Conservation (phyloP, 2,329 filamentous ascomycete genomes). For the Paramyrothecium sp. region DNA sequence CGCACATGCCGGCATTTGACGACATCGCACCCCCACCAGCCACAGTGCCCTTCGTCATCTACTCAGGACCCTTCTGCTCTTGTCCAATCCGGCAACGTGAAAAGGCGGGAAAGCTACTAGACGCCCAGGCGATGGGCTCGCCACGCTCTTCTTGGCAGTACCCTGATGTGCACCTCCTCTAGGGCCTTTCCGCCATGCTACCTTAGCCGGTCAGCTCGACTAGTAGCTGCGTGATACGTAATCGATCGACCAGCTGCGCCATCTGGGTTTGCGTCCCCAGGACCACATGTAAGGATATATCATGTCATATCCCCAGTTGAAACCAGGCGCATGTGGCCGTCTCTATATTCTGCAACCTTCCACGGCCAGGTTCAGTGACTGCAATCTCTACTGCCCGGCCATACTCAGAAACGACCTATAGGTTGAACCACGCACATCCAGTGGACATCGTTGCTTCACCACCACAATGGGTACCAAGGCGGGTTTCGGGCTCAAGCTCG, state of each 20-base stretch:
- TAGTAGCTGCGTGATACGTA: neutral
- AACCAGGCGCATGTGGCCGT: too few species aligned
- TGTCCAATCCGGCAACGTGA: neutral
- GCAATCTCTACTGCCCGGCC: neutral
- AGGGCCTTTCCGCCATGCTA: neutral
- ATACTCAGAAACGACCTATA: neutral
- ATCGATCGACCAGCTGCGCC: neutral
- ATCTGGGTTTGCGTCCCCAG: neutral
- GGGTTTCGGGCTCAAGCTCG: slow-evolving; percentile 60
- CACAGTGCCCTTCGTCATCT: slow-evolving; percentile 1
- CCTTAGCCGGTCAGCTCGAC: neutral
- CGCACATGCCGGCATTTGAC: neutral
- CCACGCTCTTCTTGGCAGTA: neutral
- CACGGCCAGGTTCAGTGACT: neutral
- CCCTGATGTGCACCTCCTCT: neutral
- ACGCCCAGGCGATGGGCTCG: neutral
- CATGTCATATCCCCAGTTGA: neutral
- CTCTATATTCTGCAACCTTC: neutral
- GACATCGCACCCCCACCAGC: slow-evolving; percentile 1
- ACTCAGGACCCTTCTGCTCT: neutral
- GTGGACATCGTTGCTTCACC: neutral
- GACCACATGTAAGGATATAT: neutral
- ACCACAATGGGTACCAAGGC: slow-evolving; percentile 26
- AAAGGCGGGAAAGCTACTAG: neutral
- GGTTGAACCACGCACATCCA: neutral